Conservation (phyloP, 202 grass and related monocot genomes). For the Schoenoplectus tabernaemontani region DNA sequence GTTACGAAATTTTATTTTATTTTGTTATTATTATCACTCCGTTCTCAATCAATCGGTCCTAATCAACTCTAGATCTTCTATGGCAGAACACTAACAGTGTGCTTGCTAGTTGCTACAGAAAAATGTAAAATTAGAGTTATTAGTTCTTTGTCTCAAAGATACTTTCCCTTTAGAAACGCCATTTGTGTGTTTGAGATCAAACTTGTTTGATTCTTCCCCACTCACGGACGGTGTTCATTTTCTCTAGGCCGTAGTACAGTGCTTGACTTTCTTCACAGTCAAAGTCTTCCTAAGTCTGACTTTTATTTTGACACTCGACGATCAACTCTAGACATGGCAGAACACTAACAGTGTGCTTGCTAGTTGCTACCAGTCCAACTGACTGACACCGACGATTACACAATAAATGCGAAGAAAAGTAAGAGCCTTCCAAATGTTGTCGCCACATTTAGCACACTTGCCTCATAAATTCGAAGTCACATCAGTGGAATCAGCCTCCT, state of each 20-base stretch:
- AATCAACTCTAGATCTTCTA: neutral
- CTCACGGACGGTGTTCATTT: too few relatives aligned
- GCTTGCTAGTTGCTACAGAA: too few relatives aligned
- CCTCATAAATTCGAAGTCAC: too few relatives aligned
- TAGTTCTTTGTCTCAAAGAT: too few relatives aligned
- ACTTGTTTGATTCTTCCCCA: too few relatives aligned
- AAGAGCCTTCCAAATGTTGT: neutral
- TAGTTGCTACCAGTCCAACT: too few relatives aligned
- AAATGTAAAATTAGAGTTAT: too few relatives aligned
- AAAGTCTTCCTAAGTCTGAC: conserved; percentile 19
- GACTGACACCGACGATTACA: neutral
- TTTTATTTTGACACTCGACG: too few relatives aligned
- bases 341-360: neutral
- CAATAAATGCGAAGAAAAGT: neutral
- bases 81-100: neutral
- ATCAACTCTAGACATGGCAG: neutral
- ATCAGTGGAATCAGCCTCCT: too few relatives aligned
- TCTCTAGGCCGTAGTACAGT: too few relatives aligned
- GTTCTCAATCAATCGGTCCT: neutral
- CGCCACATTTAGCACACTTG: neutral
- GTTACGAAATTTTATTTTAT: neutral
- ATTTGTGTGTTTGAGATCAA: too few relatives aligned
- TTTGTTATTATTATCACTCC: neutral
- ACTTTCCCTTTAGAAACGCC: too few relatives aligned
- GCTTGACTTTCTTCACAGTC: neutral